Conservation (phyloP, 495 filamentous ascomycete genomes). For the Neurospora sp. region DNA sequence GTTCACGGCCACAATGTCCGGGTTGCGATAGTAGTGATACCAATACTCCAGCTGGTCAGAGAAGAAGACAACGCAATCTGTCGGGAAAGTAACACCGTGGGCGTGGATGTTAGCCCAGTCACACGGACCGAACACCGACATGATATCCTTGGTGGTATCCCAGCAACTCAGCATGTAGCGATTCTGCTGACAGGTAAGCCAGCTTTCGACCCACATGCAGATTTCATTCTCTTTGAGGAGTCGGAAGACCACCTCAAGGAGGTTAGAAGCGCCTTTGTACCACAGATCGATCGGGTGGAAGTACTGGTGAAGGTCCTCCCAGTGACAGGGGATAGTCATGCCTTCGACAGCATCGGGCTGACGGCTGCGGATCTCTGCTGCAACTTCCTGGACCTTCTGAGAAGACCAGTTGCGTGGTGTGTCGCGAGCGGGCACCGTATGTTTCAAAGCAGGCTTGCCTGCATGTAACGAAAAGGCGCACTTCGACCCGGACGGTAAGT, state of each 20-base stretch:
- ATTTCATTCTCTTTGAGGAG: slow-evolving; percentile 23
- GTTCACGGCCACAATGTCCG: not conserved
- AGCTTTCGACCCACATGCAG: slow-evolving; percentile 14
- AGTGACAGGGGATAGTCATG: slow-evolving; percentile 14
- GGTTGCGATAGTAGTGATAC: slow-evolving; percentile 3
- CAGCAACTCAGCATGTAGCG: slow-evolving; percentile 13
- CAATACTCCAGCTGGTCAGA: slow-evolving; percentile 1
- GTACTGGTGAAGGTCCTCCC: slow-evolving; percentile 36
- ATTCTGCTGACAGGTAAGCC: slow-evolving; percentile 8
- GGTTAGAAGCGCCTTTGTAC: slow-evolving; percentile 32
- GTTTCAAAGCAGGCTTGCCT: slow-evolving; percentile 13
- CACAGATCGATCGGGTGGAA: slow-evolving; percentile 45
- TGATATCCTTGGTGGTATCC: slow-evolving; percentile 17
- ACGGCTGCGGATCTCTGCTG: slow-evolving; percentile 16
- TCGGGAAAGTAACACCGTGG: not conserved
- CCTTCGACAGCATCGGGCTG: slow-evolving; percentile 23
- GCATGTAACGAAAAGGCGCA: slow-evolving; percentile 27
- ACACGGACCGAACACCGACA: slow-evolving; percentile 5
- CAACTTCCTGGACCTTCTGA: slow-evolving; percentile 18
- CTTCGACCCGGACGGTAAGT: slow-evolving; percentile 9
- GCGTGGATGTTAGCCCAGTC: slow-evolving; percentile 3
- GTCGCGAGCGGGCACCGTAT: slow-evolving; percentile 15
- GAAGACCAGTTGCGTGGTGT: slow-evolving; percentile 8
- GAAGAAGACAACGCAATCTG: not conserved
- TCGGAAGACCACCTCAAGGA: slow-evolving; percentile 26